phyloP scores from a whole-genome alignment of 2,329 filamentous ascomycete genomes.

The Neofusicoccum sp. region DNA sequence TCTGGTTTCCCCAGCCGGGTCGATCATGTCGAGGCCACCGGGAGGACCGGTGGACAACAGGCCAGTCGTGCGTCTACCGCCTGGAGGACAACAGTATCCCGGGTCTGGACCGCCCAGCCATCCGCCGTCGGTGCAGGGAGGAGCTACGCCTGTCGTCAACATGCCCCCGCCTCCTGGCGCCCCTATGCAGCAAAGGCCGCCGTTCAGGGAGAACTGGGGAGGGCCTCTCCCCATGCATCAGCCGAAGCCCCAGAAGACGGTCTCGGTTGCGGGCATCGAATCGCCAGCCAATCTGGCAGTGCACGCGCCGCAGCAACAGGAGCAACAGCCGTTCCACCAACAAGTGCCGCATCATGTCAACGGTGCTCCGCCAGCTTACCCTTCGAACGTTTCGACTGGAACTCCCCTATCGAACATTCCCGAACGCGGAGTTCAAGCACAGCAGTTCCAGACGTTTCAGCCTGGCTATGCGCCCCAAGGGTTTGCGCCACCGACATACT shows the following conservation, averaged over 20 bases:
- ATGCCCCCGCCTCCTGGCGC: constrained; percentile 53
- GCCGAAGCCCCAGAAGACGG: constrained; percentile 88
- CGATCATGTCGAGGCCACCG: constrained; percentile 67
- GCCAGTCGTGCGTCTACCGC: constrained; percentile 81
- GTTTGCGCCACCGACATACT: constrained; percentile 52
- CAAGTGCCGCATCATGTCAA: constrained; percentile 79
- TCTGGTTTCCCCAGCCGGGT: constrained; percentile 77
- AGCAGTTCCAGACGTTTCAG: constrained; percentile 73
- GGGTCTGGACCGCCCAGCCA: constrained; percentile 17
- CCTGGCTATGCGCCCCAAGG: constrained; percentile 50
- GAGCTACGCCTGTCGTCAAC: constrained; percentile 49
- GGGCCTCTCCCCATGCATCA: constrained; percentile 79
- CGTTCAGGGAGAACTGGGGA: constrained; percentile 60
- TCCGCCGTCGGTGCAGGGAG: constrained; percentile 25
- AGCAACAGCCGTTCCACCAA: constrained; percentile 88
- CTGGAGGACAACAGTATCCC: constrained; percentile 43
- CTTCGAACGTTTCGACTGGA: constrained; percentile 67
- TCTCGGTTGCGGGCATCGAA: constrained; percentile 91
- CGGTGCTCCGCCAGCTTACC: constrained; percentile 62
- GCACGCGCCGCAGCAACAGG: constrained; percentile 61
- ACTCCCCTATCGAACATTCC: constrained; percentile 90
- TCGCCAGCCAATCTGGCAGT: constrained; percentile 65
- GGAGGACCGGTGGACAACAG: constrained; percentile 60
- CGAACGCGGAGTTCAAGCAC: constrained; percentile 86
- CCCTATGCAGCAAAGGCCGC: constrained; percentile 54